Evolutionary conservation across 1,139 yeast species (phyloP).

Genomic region (Geotrichum candidum): DNA sequence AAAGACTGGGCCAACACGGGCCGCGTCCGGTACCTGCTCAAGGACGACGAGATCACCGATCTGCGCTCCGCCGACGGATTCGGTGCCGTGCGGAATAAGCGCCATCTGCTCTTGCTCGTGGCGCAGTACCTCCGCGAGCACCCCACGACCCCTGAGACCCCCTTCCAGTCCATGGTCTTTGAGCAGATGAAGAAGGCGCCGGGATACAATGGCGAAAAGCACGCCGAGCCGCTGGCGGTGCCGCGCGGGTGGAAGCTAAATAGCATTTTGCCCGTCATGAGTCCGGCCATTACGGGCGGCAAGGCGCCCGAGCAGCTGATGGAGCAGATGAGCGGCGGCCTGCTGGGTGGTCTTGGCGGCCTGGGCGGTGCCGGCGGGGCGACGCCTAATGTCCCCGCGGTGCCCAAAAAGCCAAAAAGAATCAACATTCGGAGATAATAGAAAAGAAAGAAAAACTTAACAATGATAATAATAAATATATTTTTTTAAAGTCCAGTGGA

Average conservation of each 20-base stretch:
- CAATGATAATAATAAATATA: background rate
- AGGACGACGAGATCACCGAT: conserved; percentile 37
- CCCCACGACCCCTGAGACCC: conserved; percentile 64
- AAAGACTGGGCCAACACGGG: conserved; percentile 98
- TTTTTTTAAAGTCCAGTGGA: too few species aligned
- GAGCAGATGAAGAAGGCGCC: conserved; percentile 42
- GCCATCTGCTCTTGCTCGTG: conserved; percentile 57
- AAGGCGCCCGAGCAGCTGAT: conserved; percentile 70
- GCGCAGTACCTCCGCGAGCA: conserved; percentile 57
- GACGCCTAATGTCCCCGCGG: conserved; percentile 10
- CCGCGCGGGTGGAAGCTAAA: conserved; percentile 85
- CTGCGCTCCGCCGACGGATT: conserved; percentile 13
- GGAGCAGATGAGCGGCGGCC: conserved; percentile 36
- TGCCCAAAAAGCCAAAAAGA: conserved; percentile 26
- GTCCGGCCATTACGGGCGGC: conserved; percentile 72
- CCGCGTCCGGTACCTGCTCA: conserved; percentile 69
- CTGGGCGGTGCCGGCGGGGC: background rate
- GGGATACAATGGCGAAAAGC: conserved; percentile 40
- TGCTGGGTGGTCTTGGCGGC: background rate
- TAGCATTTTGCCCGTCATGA: conserved; percentile 77
- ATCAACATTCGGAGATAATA: conserved; percentile 22
- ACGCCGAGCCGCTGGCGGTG: conserved; percentile 59
- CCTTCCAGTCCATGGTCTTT: conserved; percentile 54
- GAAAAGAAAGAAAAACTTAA: background rate
- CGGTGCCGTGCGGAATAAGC: conserved; percentile 46